phyloP scores from a whole-genome alignment of 495 filamentous ascomycete genomes.

The Usnea hakonensis region DNA sequence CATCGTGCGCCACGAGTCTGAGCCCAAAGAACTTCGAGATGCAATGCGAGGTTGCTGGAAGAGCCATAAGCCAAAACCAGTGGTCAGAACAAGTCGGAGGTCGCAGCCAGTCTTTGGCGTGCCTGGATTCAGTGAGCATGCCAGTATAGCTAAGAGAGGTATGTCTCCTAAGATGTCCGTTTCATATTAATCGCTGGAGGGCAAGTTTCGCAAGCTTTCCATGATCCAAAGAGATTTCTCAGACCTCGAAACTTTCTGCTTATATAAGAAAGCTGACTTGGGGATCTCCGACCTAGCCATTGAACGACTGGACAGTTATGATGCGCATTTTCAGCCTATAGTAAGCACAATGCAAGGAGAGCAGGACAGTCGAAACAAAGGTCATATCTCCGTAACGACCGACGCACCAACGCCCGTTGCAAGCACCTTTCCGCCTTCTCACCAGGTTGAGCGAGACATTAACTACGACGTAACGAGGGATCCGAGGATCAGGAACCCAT shows the following conservation, averaged over 20 bases:
- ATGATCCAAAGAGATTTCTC: not conserved
- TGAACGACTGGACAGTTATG: not conserved
- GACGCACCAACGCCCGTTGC: not conserved
- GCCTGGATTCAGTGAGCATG: not conserved
- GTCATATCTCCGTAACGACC: not conserved
- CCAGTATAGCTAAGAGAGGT: constrained; percentile 9
- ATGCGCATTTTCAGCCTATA: not conserved
- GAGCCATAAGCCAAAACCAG: constrained; percentile 10
- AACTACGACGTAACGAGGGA: not conserved
- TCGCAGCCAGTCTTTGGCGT: constrained; percentile 6
- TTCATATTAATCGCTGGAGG: not conserved
- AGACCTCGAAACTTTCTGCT: not conserved
- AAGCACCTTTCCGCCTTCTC: not conserved
- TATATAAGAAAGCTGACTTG: not conserved
- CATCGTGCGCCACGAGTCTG: not conserved
- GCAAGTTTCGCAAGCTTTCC: not conserved
- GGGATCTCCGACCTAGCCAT: not conserved
- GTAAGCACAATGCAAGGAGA: not conserved
- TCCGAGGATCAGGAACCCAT: not conserved
- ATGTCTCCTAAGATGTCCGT: not conserved
- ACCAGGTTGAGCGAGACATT: not conserved
- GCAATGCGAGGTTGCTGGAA: constrained; percentile 10
- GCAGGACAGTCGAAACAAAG: not conserved
- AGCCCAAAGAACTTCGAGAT: not conserved
- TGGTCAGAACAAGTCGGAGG: constrained; percentile 10